phyloP scores from a whole-genome alignment of 495 filamentous ascomycete species.

The Hypoxylon fuscum region DNA sequence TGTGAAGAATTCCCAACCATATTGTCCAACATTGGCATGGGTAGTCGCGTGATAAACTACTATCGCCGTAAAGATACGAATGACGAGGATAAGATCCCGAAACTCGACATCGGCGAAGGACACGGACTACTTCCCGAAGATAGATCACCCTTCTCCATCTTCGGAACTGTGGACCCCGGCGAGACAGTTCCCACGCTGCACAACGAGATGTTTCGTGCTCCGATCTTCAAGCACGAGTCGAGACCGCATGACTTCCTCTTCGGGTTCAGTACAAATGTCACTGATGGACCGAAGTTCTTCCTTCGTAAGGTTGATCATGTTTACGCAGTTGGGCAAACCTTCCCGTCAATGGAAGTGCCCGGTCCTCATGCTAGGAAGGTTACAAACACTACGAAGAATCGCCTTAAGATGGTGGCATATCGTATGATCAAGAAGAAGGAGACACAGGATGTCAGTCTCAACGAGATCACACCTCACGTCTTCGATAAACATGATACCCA shows the following conservation, averaged over 20 bases:
- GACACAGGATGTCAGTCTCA: conserved; percentile 72
- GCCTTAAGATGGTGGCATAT: conserved; percentile 93
- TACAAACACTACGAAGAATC: conserved; percentile 92
- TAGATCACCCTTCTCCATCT: conserved; percentile 92
- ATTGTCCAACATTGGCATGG: conserved; percentile 97
- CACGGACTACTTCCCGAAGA: conserved; percentile 89
- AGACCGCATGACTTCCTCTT: conserved; percentile 89
- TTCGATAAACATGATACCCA: conserved; percentile 91
- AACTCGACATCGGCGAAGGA: conserved; percentile 78
- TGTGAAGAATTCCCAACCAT: conserved; percentile 92
- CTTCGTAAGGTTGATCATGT: conserved; percentile 89
- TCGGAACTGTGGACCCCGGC: conserved; percentile 90
- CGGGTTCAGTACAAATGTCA: conserved; percentile 76
- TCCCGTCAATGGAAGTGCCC: conserved; percentile 91
- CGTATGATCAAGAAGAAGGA: conserved; percentile 80
- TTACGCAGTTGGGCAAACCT: conserved; percentile 87
- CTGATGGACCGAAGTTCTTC: conserved; percentile 76
- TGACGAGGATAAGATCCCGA: conserved; percentile 65
- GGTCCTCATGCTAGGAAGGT: conserved; percentile 93
- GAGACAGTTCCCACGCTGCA: conserved; percentile 88
- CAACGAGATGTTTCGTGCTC: conserved; percentile 94
- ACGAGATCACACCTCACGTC: conserved; percentile 86
- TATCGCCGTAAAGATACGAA: conserved; percentile 87
- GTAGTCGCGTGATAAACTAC: conserved; percentile 92
- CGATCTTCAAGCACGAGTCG: conserved; percentile 85